phyloP scores from a whole-genome alignment of 1,284 basidiomycete genomes.

The Cystobasidium pallidum region DNA sequence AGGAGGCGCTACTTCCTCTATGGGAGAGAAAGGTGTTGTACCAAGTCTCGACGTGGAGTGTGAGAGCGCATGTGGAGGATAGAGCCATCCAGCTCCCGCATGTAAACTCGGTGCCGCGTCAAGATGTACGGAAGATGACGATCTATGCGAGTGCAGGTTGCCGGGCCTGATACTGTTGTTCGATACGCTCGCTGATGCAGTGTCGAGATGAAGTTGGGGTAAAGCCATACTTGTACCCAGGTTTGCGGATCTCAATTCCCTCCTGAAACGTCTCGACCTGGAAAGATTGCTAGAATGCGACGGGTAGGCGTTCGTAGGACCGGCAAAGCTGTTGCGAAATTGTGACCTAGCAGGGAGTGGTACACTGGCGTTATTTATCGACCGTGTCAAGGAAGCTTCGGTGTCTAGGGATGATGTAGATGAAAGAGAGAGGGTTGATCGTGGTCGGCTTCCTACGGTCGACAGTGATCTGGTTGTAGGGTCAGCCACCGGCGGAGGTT shows the following conservation, averaged over 20 bases:
- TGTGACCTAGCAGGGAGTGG: background rate
- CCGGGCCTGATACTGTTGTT: background rate
- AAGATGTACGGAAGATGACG: background rate
- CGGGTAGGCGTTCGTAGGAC: background rate
- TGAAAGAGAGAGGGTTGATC: slow-evolving; percentile 34
- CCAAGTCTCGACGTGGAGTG: slow-evolving; percentile 38
- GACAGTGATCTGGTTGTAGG: background rate
- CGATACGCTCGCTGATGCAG: slow-evolving; percentile 12
- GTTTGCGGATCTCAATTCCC: slow-evolving; percentile 33
- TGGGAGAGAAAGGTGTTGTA: slow-evolving; percentile 41
- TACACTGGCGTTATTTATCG: background rate
- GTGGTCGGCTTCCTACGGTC: slow-evolving; percentile 18
- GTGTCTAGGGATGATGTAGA: slow-evolving; percentile 36
- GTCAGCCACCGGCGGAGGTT: background rate
- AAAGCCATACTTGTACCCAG: slow-evolving; percentile 25
- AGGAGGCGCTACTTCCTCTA: slow-evolving; percentile 23
- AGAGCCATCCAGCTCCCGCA: background rate
- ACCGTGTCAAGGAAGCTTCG: slow-evolving; percentile 25
- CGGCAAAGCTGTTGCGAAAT: slow-evolving; percentile 30
- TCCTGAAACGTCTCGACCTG: slow-evolving; percentile 34
- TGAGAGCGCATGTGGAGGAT: slow-evolving; percentile 6
- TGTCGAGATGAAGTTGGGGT: slow-evolving; percentile 37
- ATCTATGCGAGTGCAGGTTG: background rate
- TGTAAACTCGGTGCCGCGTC: background rate
- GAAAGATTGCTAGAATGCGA: slow-evolving; percentile 33